Evolutionary conservation across 768 basidiomycete genomes (phyloP).

Genomic region (Suillus lakei): DNA sequence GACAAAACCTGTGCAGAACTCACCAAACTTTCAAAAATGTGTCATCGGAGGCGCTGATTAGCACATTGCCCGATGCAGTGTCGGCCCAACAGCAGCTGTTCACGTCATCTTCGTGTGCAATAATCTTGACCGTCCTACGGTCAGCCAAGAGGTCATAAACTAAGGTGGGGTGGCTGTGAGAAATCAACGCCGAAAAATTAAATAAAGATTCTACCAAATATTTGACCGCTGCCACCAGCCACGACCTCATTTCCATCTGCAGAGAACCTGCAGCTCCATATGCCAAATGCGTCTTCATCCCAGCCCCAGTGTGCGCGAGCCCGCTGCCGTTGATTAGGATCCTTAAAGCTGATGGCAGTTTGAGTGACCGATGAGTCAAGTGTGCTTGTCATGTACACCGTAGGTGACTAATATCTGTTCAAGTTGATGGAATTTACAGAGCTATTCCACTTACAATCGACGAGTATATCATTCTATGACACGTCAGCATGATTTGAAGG

Average conservation of each 20-base stretch:
- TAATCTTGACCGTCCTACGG: conserved; percentile 79
- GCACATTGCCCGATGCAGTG: conserved; percentile 87
- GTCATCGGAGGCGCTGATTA: conserved; percentile 96
- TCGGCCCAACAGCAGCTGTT: conserved; percentile 98
- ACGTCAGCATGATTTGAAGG: conserved; percentile 9
- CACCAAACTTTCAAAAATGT: conserved; percentile 95
- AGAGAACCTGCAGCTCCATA: conserved; percentile 96
- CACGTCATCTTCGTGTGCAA: conserved; percentile 89
- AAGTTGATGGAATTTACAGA: conserved; percentile 11
- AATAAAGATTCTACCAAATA: conserved; percentile 58
- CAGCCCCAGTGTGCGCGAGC: conserved; percentile 37
- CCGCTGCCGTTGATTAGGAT: conserved; percentile 44
- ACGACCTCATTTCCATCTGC: conserved; percentile 96
- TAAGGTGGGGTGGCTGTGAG: conserved; percentile 31
- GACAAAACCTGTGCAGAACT: conserved; percentile 17
- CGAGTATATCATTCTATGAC: conserved; percentile 84
- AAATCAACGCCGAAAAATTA: conserved; percentile 1
- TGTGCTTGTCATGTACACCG: conserved; percentile 76
- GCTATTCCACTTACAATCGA: conserved; percentile 64
- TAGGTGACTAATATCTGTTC: conserved; percentile 57
- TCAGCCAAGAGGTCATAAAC: conserved; percentile 92
- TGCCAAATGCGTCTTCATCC: conserved; percentile 61
- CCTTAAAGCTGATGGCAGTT: conserved; percentile 63
- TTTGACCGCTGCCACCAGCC: conserved; percentile 85
- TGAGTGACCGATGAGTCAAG: conserved; percentile 64